These are phyloP conservation scores for Drechmeria coniospora DNA, from an alignment of 2,329 filamentous ascomycete species.

Conservation along the genomic window DNA sequence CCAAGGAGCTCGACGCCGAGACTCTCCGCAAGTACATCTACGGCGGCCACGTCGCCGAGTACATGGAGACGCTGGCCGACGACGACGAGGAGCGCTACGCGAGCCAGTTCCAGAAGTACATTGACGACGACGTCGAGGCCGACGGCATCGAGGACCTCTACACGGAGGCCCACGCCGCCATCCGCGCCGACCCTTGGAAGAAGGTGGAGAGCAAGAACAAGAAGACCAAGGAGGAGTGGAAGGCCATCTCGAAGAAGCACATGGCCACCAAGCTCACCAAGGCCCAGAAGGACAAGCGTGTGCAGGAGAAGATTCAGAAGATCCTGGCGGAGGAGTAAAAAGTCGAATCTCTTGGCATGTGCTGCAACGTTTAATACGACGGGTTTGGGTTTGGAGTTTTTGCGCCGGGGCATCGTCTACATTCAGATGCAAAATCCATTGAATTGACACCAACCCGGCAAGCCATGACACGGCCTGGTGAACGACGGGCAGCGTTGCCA, in stretches of 20 bases:
- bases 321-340: constrained; percentile 40
- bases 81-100: constrained; percentile 99
- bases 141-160: constrained; percentile 96
- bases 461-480: too few species aligned
- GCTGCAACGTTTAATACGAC: constrained; percentile 4
- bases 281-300: constrained; percentile 66
- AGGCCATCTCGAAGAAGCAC: constrained; percentile 89
- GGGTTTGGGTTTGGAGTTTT: constrained; percentile 23
- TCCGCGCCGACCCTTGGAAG: constrained; percentile 97
- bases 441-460: constrained; percentile 11
- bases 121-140: constrained; percentile 91
- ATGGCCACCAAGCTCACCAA: constrained; percentile 60
- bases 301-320: constrained; percentile 85
- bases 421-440: constrained; percentile 17
- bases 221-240: constrained; percentile 97
- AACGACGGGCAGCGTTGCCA: too few species aligned
- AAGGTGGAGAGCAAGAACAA: constrained; percentile 63
- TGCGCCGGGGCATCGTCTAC: constrained; percentile 18
- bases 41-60: constrained; percentile 95
- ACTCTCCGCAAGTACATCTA: constrained; percentile 98
- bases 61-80: constrained; percentile 99
- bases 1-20: constrained; percentile 95
- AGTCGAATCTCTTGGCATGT: constrained; percentile 2
- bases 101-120: constrained; percentile 94
- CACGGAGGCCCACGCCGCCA: constrained; percentile 83